phyloP scores from a whole-genome alignment of 2,329 filamentous ascomycete species.

The Botrytis byssoidea region DNA sequence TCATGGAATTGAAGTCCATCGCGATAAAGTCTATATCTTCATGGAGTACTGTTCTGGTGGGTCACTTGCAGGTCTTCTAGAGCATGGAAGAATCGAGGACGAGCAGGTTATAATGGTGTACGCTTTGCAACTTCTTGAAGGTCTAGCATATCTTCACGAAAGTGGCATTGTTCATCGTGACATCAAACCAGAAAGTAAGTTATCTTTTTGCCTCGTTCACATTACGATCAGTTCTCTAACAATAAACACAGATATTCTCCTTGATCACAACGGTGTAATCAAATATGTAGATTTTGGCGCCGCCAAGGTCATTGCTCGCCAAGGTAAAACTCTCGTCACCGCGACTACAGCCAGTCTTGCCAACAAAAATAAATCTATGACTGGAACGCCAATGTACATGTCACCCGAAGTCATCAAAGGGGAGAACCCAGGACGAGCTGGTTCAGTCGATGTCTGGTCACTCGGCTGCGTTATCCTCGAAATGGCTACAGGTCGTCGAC shows the following conservation, averaged over 20 bases:
- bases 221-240: background rate
- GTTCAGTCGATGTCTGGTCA: conserved; percentile 93
- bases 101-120: conserved; percentile 98
- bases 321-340: conserved; percentile 78
- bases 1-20: conserved; percentile 95
- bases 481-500: conserved; percentile 92
- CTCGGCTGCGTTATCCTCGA: conserved; percentile 95
- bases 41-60: conserved; percentile 99
- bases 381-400: conserved; percentile 99
- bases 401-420: conserved; percentile 98
- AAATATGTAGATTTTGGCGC: conserved; percentile 99
- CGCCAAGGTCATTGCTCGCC: conserved; percentile 91
- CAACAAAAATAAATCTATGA: conserved; percentile 86
- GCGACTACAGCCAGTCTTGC: conserved; percentile 50
- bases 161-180: conserved; percentile 91
- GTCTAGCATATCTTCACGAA: conserved; percentile 89
- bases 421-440: conserved; percentile 73
- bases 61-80: conserved; percentile 82
- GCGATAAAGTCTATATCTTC: conserved; percentile 99
- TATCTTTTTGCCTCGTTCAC: background rate
- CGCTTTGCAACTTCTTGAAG: conserved; percentile 88
- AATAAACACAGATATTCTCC: conserved; percentile 69
- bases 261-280: conserved; percentile 97
- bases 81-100: conserved; percentile 96
- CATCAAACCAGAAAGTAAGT: conserved; percentile 93